phyloP scores from a whole-genome alignment of 805 yeast genomes.

The Tetrapisispora iriomotensis region DNA sequence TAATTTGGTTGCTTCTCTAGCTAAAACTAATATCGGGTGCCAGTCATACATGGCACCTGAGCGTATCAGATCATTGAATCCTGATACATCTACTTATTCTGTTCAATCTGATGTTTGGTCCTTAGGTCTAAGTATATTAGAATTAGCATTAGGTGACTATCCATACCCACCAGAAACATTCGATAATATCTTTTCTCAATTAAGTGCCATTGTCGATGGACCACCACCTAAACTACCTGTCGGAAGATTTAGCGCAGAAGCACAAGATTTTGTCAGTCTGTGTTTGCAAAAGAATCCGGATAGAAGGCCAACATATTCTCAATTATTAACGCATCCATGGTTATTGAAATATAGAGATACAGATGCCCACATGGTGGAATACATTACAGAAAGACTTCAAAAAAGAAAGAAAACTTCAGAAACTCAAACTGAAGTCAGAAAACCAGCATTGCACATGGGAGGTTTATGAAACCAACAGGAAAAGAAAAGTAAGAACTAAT shows the following conservation, averaged over 20 bases:
- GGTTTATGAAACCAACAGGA: slow-evolving; percentile 14
- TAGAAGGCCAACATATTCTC: slow-evolving; percentile 70
- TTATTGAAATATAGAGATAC: slow-evolving; percentile 41
- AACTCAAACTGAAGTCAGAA: slow-evolving; percentile 18
- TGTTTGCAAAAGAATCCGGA: slow-evolving; percentile 77
- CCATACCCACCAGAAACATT: slow-evolving; percentile 97
- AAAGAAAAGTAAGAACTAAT: no score
- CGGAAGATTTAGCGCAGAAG: slow-evolving; percentile 54
- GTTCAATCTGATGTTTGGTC: slow-evolving; percentile 97
- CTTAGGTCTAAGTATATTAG: slow-evolving; percentile 74
- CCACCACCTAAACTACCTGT: slow-evolving; percentile 78
- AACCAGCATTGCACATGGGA: slow-evolving; percentile 32
- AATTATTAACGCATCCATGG: slow-evolving; percentile 80
- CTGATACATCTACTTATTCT: slow-evolving; percentile 73
- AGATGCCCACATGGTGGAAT: slow-evolving; percentile 30
- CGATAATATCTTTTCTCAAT: slow-evolving; percentile 81
- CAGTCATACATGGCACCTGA: slow-evolving; percentile 99
- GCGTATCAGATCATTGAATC: slow-evolving; percentile 65
- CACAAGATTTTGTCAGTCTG: slow-evolving; percentile 67
- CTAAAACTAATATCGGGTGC: slow-evolving; percentile 93
- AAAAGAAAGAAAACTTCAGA: slow-evolving; percentile 21
- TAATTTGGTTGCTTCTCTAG: slow-evolving; percentile 86
- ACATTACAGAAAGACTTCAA: slow-evolving; percentile 31
- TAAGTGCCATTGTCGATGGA: slow-evolving; percentile 94
- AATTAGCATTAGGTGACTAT: slow-evolving; percentile 81